Conservation (phyloP, 345 rosid genomes). For the Abelmoschus esculentus region DNA sequence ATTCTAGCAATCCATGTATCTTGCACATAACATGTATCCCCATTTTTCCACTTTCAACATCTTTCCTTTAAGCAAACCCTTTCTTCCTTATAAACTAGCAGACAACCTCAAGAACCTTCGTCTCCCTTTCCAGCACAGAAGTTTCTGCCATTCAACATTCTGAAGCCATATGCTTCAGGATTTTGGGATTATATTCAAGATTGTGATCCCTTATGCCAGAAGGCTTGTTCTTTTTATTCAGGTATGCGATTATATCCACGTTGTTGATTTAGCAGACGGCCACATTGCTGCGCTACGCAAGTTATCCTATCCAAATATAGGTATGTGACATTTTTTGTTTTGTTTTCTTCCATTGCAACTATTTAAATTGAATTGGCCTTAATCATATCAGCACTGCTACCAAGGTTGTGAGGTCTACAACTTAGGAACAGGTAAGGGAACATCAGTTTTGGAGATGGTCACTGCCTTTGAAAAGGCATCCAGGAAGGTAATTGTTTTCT, state of each 20-base stretch:
- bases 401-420: slow-evolving; percentile 91
- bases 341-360: not conserved
- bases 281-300: slow-evolving; percentile 82
- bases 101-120: not conserved
- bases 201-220: not conserved
- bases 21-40: not conserved
- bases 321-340: slow-evolving; percentile 23
- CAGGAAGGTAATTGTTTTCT: slow-evolving; percentile 42
- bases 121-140: not conserved
- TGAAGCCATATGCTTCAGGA: not conserved
- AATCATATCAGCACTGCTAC: not conserved
- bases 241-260: slow-evolving; percentile 98
- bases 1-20: not conserved
- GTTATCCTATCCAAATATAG: slow-evolving; percentile 53
- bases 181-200: not conserved
- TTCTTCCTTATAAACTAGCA: not conserved
- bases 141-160: not conserved
- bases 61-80: not conserved
- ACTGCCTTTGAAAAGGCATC: slow-evolving; percentile 85
- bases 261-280: slow-evolving; percentile 87
- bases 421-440: slow-evolving; percentile 93
- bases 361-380: not conserved
- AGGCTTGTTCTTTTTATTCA: slow-evolving; percentile 15
- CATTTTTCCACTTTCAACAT: not conserved
- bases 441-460: slow-evolving; percentile 96